phyloP scores from a whole-genome alignment of 768 basidiomycete species.

The Tremella fuciformis region DNA sequence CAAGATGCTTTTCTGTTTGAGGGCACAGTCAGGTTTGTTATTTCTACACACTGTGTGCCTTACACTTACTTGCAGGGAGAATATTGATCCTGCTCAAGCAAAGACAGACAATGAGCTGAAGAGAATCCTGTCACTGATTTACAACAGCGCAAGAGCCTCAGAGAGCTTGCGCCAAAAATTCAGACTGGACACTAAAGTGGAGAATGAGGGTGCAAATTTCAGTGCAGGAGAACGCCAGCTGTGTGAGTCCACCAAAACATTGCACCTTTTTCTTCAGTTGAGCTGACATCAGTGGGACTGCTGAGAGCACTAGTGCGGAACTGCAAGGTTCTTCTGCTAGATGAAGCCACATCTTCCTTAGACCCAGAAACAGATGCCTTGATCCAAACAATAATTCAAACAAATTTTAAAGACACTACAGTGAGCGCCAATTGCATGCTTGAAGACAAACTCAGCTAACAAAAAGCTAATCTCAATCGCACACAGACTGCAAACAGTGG shows the following conservation, averaged over 20 bases:
- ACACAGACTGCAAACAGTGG: constrained; percentile 44
- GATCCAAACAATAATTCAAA: constrained; percentile 65
- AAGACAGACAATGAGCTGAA: constrained; percentile 56
- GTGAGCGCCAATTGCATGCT: constrained; percentile 12
- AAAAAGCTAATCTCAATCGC: constrained; percentile 38
- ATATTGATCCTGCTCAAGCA: constrained; percentile 60
- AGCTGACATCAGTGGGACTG: constrained; percentile 55
- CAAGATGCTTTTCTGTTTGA: constrained; percentile 62
- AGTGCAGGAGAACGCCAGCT: constrained; percentile 69
- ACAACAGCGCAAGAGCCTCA: constrained; percentile 45
- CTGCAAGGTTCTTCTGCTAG: constrained; percentile 62
- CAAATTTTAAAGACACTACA: constrained; percentile 56
- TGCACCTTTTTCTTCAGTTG: not conserved
- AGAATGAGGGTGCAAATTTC: constrained; percentile 67
- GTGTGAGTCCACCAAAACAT: constrained; percentile 20
- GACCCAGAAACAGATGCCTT: constrained; percentile 62
- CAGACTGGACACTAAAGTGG: constrained; percentile 62
- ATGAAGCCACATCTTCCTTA: constrained; percentile 54
- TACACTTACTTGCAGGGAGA: constrained; percentile 47
- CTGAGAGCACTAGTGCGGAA: constrained; percentile 64
- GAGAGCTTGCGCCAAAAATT: constrained; percentile 62
- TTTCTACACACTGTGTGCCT: not conserved
- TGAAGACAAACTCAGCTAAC: too few species aligned
- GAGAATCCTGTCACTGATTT: constrained; percentile 63
- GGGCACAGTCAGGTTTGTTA: constrained; percentile 33